Evolutionary conservation across 331 rosid species (phyloP).

Genomic region (Phaseolus coccineus): DNA sequence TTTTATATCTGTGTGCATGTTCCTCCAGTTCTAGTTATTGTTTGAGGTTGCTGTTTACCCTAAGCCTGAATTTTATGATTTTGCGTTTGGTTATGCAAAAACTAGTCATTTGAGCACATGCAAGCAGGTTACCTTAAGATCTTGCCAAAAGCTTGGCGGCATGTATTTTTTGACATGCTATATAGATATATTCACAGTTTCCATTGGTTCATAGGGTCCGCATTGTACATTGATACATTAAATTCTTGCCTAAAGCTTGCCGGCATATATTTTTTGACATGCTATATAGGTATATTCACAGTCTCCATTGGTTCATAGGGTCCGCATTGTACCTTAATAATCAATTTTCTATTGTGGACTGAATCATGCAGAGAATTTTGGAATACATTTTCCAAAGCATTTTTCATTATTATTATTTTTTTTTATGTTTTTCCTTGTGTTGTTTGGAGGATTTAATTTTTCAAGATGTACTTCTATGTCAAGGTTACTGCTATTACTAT

Average conservation of each 20-base stretch:
- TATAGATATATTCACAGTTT: no score
- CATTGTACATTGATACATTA: no score
- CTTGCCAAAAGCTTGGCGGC: neutral
- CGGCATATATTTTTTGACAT: neutral
- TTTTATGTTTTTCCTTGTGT: neutral
- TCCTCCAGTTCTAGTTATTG: neutral
- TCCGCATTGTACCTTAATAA: neutral
- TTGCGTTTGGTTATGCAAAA: neutral
- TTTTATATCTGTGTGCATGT: neutral
- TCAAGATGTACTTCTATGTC: neutral
- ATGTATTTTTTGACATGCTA: no score
- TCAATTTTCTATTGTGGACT: neutral
- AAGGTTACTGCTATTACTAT: no score
- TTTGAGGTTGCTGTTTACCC: neutral
- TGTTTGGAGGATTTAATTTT: neutral
- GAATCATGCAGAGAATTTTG: neutral
- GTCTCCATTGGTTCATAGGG: neutral
- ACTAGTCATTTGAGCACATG: neutral
- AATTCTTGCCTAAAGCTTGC: no score
- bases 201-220: no score
- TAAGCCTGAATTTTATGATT: no score
- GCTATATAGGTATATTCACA: neutral
- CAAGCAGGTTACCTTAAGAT: neutral
- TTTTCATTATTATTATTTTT: neutral
- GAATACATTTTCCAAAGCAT: neutral